Evolutionary conservation across 352 stramenopile species (phyloP), one percentile per base, ranked within the genome.

Genomic region (Pythium scleroteichum): DNA sequence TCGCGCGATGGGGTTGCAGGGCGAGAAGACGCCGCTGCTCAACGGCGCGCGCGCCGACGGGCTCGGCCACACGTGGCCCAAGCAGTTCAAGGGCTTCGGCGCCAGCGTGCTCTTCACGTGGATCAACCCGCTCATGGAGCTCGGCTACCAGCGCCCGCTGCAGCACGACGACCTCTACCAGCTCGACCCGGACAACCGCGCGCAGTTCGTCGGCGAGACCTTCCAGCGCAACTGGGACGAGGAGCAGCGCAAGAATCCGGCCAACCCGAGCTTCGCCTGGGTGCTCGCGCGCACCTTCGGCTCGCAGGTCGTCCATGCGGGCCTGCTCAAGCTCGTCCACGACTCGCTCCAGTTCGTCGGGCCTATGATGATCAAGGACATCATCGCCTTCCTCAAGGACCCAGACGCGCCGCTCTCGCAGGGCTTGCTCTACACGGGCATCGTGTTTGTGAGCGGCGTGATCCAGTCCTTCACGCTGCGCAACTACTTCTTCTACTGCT

Each of bases 401-500:
- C 84, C 84, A 24, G 56, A 61, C 13, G 84, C 84, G 50, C 71
- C 78, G 51, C 61, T 86, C 29, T 76, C 60, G 16, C 62, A 88
- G 24, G 86, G 86, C 0, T 61, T 90, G 42, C 68, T 59, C 55
- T 94, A 94, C 64, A 76, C 77, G 0, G 71, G 26, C 8, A 64
- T 92, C 24, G 76, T 95, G 52, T 92, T 95, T 33, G 71, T 77
- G 26, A 64, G 78, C 26, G 85, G 85, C 32, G 74, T 95, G 24
- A 57, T 90, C 10, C 84, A 94, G 71, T 90, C 79, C 42, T 93
- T 81, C 50, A 59, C 72, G 41, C 68, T 93, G 53, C 81, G 83
- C 7, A 68, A 94, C 22, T 95, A 95, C 71, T 92, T 93, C 63
- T 94, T 94, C 71, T 80, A 90, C 62, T 92, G 86, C 68, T 94